A percentile compares a stretch with the other conserved stretches of the same genome.
Evolutionary conservation across 805 yeast species (phyloP).

Genomic region (Brettanomyces sp.): DNA sequence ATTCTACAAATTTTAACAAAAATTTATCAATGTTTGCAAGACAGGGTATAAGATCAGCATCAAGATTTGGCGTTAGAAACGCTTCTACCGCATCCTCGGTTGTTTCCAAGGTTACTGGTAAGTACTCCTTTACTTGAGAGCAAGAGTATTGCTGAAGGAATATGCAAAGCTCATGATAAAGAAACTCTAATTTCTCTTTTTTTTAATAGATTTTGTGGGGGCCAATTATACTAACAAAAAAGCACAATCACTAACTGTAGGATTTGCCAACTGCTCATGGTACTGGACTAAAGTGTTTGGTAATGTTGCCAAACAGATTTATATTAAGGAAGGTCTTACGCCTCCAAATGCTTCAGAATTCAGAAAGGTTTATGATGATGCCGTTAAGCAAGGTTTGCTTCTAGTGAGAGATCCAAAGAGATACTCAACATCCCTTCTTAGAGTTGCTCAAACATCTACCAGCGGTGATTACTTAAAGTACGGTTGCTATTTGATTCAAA

Average conservation of each 20-base stretch:
- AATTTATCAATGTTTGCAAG: constrained; percentile 22
- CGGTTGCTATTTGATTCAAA: constrained; percentile 72
- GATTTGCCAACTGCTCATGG: constrained; percentile 42
- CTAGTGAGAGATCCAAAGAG: constrained; percentile 53
- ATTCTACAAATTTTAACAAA: too few relatives aligned
- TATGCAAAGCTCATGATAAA: not conserved
- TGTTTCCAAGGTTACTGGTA: constrained; percentile 29
- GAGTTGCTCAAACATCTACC: constrained; percentile 30
- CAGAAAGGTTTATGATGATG: constrained; percentile 57
- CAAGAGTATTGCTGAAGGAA: too few relatives aligned
- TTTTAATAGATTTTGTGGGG: too few relatives aligned
- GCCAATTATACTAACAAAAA: not conserved
- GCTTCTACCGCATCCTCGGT: constrained; percentile 24
- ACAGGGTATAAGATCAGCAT: constrained; percentile 22
- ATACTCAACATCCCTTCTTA: constrained; percentile 35
- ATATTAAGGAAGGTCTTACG: constrained; percentile 84
- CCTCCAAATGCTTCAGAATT: constrained; percentile 79
- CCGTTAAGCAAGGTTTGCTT: constrained; percentile 36
- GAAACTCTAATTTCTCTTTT: too few relatives aligned
- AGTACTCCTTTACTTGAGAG: constrained; percentile 3
- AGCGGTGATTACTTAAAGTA: constrained; percentile 54
- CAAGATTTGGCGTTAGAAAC: constrained; percentile 19
- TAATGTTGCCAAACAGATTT: constrained; percentile 61
- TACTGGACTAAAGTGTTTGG: constrained; percentile 67
- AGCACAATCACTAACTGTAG: constrained; percentile 5